Conservation (phyloP, 2,329 filamentous ascomycete genomes). For the Diaporthe sp. region DNA sequence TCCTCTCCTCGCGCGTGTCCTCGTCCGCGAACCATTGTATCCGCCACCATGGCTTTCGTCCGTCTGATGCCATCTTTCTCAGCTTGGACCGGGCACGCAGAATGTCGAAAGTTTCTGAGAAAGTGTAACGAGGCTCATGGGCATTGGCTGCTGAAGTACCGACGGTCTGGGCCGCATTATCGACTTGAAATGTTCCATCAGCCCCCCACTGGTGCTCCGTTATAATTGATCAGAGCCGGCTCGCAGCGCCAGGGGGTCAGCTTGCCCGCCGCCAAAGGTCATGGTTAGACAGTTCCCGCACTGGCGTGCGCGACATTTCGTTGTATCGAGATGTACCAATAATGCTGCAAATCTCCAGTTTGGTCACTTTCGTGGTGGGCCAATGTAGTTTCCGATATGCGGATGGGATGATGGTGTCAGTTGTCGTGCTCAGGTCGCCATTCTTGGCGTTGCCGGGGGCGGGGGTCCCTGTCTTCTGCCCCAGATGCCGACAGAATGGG, state of each 20-base stretch:
- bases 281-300: background rate
- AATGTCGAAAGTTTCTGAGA: background rate
- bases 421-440: slow-evolving; percentile 31
- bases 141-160: background rate
- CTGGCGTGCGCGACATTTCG: background rate
- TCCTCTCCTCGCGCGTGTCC: slow-evolving; percentile 64
- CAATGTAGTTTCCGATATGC: slow-evolving; percentile 22
- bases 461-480: background rate
- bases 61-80: slow-evolving; percentile 10
- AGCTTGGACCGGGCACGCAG: background rate
- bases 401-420: slow-evolving; percentile 32
- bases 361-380: slow-evolving; percentile 19
- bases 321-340: slow-evolving; percentile 3
- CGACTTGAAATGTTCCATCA: background rate
- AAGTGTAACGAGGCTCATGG: background rate
- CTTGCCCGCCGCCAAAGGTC: background rate
- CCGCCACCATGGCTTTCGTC: slow-evolving; percentile 25
- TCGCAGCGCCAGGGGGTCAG: background rate
- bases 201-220: background rate
- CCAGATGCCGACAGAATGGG: background rate
- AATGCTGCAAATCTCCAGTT: background rate
- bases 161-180: background rate
- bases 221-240: background rate
- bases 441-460: slow-evolving; percentile 8
- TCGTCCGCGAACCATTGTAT: slow-evolving; percentile 61